A percentile compares a stretch with the other conserved stretches of the same genome.
Conservation (phyloP, 2,329 filamentous ascomycete genomes). For the Davidsoniella australis region DNA sequence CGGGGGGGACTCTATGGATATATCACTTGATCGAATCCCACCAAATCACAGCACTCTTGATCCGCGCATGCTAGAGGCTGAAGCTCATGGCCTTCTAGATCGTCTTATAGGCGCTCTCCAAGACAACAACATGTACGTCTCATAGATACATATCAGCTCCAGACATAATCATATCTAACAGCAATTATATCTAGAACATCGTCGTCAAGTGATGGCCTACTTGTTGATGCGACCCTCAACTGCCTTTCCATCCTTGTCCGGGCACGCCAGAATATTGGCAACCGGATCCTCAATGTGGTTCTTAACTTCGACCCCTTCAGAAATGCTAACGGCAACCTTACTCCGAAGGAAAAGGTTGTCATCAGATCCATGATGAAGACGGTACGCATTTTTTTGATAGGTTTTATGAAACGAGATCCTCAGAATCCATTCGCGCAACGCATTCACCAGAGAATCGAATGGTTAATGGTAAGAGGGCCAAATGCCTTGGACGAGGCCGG, state of each 20-base stretch:
- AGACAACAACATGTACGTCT: slow-evolving; percentile 35
- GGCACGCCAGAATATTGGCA: slow-evolving; percentile 61
- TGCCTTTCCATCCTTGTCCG: slow-evolving; percentile 70
- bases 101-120: slow-evolving; percentile 72
- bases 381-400: slow-evolving; percentile 63
- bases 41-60: slow-evolving; percentile 67
- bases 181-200: slow-evolving; percentile 9
- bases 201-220: slow-evolving; percentile 54
- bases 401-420: slow-evolving; percentile 69
- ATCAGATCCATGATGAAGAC: slow-evolving; percentile 93
- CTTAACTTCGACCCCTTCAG: slow-evolving; percentile 86
- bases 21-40: slow-evolving; percentile 73
- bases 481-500: slow-evolving; percentile 65
- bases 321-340: slow-evolving; percentile 54
- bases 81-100: slow-evolving; percentile 80
- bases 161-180: slow-evolving; percentile 1
- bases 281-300: slow-evolving; percentile 70
- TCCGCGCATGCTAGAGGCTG: slow-evolving; percentile 70
- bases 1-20: slow-evolving; percentile 42
- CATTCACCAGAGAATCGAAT: slow-evolving; percentile 77
- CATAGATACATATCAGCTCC: not conserved
- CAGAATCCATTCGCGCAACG: slow-evolving; percentile 57
- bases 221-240: slow-evolving; percentile 85
- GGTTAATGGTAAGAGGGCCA: slow-evolving; percentile 58
- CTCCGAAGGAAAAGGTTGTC: slow-evolving; percentile 61